phyloP scores from a whole-genome alignment of 2,329 filamentous ascomycete species.

The Clonostachys sp. region DNA sequence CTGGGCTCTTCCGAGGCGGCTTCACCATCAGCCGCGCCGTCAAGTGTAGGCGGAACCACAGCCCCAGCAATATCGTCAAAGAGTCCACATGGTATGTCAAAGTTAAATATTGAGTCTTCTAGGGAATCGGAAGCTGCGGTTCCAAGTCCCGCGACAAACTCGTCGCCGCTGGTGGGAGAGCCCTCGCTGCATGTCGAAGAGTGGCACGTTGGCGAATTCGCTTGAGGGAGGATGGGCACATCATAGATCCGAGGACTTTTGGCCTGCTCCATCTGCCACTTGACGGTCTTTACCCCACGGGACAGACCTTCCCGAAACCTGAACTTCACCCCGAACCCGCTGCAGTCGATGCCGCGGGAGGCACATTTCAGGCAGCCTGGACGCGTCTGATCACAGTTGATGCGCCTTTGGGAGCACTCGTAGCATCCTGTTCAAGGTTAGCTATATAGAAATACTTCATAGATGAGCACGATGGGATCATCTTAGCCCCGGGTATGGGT shows the following conservation, averaged over 20 bases:
- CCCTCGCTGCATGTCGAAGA: no score
- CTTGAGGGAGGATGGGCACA: no score
- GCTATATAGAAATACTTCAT: neutral
- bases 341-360: slow-evolving; percentile 19
- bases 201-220: no score
- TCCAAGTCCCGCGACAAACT: neutral
- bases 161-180: no score
- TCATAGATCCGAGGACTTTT: no score
- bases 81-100: neutral
- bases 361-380: slow-evolving; percentile 23
- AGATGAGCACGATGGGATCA: neutral
- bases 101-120: no score
- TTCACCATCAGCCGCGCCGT: no score
- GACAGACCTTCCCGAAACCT: slow-evolving; percentile 14
- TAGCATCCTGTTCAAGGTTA: slow-evolving; percentile 18
- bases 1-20: no score
- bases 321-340: slow-evolving; percentile 17
- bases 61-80: no score
- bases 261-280: neutral
- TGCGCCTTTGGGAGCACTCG: slow-evolving; percentile 25
- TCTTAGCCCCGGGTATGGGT: neutral
- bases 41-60: no score
- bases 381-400: slow-evolving; percentile 22
- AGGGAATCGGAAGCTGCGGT: neutral
- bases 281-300: neutral